Evolutionary conservation across 768 basidiomycete genomes (phyloP).

Genomic region (Antrodiella citrinella): DNA sequence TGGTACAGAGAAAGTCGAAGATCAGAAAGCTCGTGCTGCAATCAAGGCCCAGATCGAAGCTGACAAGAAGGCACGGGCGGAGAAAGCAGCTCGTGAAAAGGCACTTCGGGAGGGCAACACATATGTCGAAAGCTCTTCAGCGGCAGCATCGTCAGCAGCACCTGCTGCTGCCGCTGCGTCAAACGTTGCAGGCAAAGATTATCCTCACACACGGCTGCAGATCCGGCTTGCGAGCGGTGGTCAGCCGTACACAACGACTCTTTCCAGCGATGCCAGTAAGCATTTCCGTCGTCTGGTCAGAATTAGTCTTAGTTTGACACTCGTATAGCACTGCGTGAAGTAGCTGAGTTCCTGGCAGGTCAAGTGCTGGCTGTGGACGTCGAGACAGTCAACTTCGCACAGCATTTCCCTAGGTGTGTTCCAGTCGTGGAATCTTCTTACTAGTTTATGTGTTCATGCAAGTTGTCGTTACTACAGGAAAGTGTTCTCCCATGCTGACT

Average conservation of each 20-base stretch:
- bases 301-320: too few species aligned
- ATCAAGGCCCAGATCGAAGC: conserved; percentile 93
- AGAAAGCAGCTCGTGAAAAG: conserved; percentile 85
- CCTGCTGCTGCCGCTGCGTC: conserved; percentile 28
- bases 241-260: conserved; percentile 70
- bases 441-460: too few species aligned
- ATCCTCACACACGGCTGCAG: conserved; percentile 82
- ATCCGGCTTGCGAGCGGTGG: conserved; percentile 81
- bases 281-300: conserved; percentile 13
- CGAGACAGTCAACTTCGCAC: conserved; percentile 70
- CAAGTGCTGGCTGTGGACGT: conserved; percentile 65
- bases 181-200: conserved; percentile 57
- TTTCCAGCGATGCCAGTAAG: conserved; percentile 74
- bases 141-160: conserved; percentile 23
- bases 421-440: too few species aligned
- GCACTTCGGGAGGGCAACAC: conserved; percentile 75
- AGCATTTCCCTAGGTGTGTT: conserved; percentile 80
- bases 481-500: conserved; percentile 64
- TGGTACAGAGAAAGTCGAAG: conserved; percentile 79
- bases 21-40: conserved; percentile 76
- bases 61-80: conserved; percentile 84
- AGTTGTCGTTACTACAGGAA: conserved; percentile 46
- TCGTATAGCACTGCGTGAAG: conserved; percentile 63
- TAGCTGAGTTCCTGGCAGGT: conserved; percentile 80
- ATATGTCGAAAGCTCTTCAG: conserved; percentile 25